Evolutionary conservation across 139 green algal genomes (phyloP), one percentile per base, ranked within the genome.

Genomic region (Closterium sp.): DNA sequence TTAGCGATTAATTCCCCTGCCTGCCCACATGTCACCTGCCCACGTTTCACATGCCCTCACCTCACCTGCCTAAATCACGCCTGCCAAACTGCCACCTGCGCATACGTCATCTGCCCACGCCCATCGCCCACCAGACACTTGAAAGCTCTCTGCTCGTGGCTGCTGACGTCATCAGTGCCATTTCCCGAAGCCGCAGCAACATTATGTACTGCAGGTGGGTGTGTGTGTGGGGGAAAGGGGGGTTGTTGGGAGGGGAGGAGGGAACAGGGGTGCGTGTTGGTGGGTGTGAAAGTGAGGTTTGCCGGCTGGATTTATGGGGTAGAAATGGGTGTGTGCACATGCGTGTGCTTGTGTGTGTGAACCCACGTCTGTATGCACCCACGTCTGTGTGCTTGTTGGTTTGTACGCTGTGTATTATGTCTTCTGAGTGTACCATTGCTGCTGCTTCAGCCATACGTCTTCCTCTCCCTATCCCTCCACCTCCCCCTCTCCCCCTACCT

Each of bases 121-220:
- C 84, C 28, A 91, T 21, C 30, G 86, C 28, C 87, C 22, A 29
- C 24, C 86, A 93, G 91, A n/a, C 86, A 19, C 21, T 93, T 5
- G 91, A 93, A 45, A 88, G 27, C 32, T 86, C 86, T 45, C 88
- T 93, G 42, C 27, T 93, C 21, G 79, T 70, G 79, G 91, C 91
- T 24, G 86, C 91, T 28, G 91, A 91, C 30, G 87, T 85, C 19
- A 38, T 93, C 22, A 50, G 32, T 42, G 86, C 91, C 86, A 93
- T 85, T 30, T 91, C 27, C 21, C 73, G 91, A 1, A 88, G 84
- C n/a, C 88, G 87, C 73, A 91, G 86, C 91, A 70, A 89, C 27
- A 91, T 93, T 13, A 62, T 93, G 34, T 93, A 92, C 32, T 87
- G 91, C 27, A 90, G 28, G 90, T 93, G 87, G 2, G 90, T 31